phyloP scores from a whole-genome alignment of 768 basidiomycete genomes.

The Suillus tomentosus region DNA sequence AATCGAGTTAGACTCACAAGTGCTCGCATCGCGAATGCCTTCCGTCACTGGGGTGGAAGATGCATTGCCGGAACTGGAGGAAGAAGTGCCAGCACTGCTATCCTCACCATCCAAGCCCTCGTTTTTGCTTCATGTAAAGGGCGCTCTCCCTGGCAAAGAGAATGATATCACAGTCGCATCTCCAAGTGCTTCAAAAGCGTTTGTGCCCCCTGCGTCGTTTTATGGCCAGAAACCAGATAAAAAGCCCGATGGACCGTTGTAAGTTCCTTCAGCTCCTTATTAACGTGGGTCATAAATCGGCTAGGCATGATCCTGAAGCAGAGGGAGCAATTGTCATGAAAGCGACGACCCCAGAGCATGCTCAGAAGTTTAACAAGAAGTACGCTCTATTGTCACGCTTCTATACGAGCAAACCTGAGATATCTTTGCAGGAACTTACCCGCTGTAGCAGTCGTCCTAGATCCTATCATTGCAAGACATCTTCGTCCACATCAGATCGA shows the following conservation, averaged over 20 bases:
- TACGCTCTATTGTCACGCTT: slow-evolving; percentile 30
- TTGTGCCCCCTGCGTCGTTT: slow-evolving; percentile 61
- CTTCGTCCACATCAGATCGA: slow-evolving; percentile 91
- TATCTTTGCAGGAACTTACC: slow-evolving; percentile 51
- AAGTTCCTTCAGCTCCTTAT: slow-evolving; percentile 24
- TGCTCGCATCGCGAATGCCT: slow-evolving; percentile 56
- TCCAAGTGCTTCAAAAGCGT: slow-evolving; percentile 28
- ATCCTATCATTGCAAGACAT: slow-evolving; percentile 75
- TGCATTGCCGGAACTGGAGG: slow-evolving; percentile 27
- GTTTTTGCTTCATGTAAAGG: slow-evolving; percentile 10
- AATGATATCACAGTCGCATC: slow-evolving; percentile 19
- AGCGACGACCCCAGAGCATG: slow-evolving; percentile 66
- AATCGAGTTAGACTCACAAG: slow-evolving; percentile 57
- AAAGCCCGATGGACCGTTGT: slow-evolving; percentile 46
- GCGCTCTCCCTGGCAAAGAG: slow-evolving; percentile 19
- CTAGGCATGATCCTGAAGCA: slow-evolving; percentile 75
- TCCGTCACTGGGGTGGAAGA: slow-evolving; percentile 36
- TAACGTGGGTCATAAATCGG: neutral
- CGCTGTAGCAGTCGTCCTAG: slow-evolving; percentile 83
- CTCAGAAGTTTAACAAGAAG: slow-evolving; percentile 71
- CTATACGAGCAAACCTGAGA: slow-evolving; percentile 7
- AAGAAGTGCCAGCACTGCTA: slow-evolving; percentile 13
- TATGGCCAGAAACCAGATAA: slow-evolving; percentile 47
- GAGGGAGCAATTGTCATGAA: slow-evolving; percentile 88
- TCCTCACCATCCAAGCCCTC: slow-evolving; percentile 20